A percentile compares a stretch with the other conserved stretches of the same genome.
Conservation (phyloP, 768 basidiomycete genomes). For the Xerocomus spinulosus region DNA sequence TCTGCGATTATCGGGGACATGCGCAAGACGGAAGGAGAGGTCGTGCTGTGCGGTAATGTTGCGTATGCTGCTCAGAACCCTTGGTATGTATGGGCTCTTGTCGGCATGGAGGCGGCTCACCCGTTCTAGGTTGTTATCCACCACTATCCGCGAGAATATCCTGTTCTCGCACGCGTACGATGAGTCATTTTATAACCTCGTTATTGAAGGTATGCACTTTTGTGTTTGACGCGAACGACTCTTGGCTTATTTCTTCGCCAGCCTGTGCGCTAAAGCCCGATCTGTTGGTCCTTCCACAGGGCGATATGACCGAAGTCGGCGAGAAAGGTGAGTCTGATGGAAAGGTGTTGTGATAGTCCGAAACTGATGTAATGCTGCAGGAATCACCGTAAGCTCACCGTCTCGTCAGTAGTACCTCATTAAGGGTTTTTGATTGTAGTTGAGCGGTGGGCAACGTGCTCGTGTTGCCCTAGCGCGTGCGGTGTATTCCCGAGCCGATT, state of each 20-base stretch:
- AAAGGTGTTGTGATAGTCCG: not conserved
- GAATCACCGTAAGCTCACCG: constrained; percentile 50
- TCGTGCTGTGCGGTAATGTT: constrained; percentile 62
- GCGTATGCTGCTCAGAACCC: constrained; percentile 87
- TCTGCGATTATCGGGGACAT: constrained; percentile 87
- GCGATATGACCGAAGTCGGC: too few relatives aligned
- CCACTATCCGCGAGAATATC: constrained; percentile 87
- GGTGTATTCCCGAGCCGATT: constrained; percentile 87
- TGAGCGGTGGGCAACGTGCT: constrained; percentile 83
- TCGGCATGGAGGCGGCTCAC: not conserved
- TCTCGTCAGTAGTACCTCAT: constrained; percentile 6
- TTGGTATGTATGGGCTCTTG: constrained; percentile 45
- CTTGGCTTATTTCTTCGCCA: constrained; percentile 11
- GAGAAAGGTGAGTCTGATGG: constrained; percentile 63
- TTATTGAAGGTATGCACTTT: constrained; percentile 59
- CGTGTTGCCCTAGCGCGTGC: constrained; percentile 82
- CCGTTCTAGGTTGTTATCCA: constrained; percentile 66
- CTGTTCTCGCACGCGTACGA: constrained; percentile 88
- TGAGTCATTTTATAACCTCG: constrained; percentile 74
- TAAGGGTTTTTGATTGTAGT: constrained; percentile 35
- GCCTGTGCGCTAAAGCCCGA: constrained; percentile 88
- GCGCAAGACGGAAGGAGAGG: constrained; percentile 68
- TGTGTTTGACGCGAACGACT: not conserved
- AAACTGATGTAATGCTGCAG: constrained; percentile 18
- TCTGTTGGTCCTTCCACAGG: constrained; percentile 70